Percentiles rank a stretch among this genome's conserved stretches.
Conservation (phyloP, 139 green algal genomes). For the Haematococcus lacustris region DNA sequence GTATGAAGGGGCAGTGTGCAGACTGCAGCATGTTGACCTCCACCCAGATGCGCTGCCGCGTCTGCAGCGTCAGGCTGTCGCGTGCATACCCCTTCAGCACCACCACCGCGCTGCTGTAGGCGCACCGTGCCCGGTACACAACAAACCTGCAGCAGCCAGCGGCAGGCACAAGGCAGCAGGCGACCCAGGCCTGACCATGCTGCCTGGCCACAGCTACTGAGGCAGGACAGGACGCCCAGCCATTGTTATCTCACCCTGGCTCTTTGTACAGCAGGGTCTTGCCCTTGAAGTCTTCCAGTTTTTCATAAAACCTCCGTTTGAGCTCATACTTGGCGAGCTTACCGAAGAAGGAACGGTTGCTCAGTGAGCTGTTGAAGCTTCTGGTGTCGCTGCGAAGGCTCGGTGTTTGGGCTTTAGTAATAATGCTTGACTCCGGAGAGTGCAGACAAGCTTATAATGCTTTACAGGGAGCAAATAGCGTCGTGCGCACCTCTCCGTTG, state of each 20-base stretch:
- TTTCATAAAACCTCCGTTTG: constrained; percentile 40
- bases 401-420: no score
- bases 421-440: no score
- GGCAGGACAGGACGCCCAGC: neutral
- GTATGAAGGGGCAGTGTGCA: constrained; percentile 41
- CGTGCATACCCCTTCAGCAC: constrained; percentile 38
- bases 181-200: neutral
- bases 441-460: no score
- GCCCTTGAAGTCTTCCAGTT: constrained; percentile 41
- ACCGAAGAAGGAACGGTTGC: constrained; percentile 16
- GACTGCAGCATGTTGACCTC: constrained; percentile 26
- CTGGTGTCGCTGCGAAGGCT: no score
- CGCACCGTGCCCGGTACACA: constrained; percentile 33
- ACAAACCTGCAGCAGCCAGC: constrained; percentile 26
- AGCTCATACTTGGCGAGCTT: constrained; percentile 38
- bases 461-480: no score
- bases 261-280: constrained; percentile 33
- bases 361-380: constrained; percentile 17
- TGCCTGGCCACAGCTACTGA: neutral
- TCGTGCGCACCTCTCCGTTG: no score
- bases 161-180: neutral
- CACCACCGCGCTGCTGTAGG: constrained; percentile 29
- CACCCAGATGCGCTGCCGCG: constrained; percentile 23
- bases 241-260: constrained; percentile 20
- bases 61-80: constrained; percentile 30